Percentiles rank a stretch among this genome's conserved stretches.
These are phyloP conservation scores for Fusarium avenaceum DNA, from an alignment of 2,329 filamentous ascomycete genomes.

Conservation along the genomic window DNA sequence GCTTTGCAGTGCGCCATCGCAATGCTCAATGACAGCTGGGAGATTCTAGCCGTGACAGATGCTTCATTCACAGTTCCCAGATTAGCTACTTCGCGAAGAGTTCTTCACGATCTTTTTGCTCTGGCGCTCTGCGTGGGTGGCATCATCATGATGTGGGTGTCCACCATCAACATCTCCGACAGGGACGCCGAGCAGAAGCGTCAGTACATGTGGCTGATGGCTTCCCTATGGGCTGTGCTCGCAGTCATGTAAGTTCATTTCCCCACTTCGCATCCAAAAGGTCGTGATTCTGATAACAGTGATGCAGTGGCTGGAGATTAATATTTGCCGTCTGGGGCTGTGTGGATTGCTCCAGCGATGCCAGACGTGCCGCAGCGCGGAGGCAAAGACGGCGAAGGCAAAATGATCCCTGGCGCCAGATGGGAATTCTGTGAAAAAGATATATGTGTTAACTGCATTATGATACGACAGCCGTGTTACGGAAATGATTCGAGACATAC, in stretches of 20 bases:
- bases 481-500: slow-evolving; percentile 5
- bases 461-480: slow-evolving; percentile 9
- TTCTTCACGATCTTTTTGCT: slow-evolving; percentile 53
- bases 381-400: slow-evolving; percentile 33
- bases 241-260: slow-evolving; percentile 47
- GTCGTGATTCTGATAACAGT: slow-evolving; percentile 8
- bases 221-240: slow-evolving; percentile 42
- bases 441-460: slow-evolving; percentile 8
- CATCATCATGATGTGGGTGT: slow-evolving; percentile 53
- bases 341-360: slow-evolving; percentile 47
- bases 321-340: slow-evolving; percentile 51
- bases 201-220: slow-evolving; percentile 41
- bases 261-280: not conserved
- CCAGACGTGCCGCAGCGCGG: slow-evolving; percentile 38
- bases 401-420: slow-evolving; percentile 43
- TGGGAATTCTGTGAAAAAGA: slow-evolving; percentile 36
- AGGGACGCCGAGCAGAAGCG: slow-evolving; percentile 22
- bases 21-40: slow-evolving; percentile 57
- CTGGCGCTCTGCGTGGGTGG: slow-evolving; percentile 54
- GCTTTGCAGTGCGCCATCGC: slow-evolving; percentile 49
- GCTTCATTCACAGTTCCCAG: slow-evolving; percentile 46
- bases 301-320: slow-evolving; percentile 46
- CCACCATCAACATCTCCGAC: slow-evolving; percentile 44
- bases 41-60: slow-evolving; percentile 51
- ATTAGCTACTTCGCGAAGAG: slow-evolving; percentile 47